Conservation (phyloP, 2,329 filamentous ascomycete genomes). For the Cadophora sp. region DNA sequence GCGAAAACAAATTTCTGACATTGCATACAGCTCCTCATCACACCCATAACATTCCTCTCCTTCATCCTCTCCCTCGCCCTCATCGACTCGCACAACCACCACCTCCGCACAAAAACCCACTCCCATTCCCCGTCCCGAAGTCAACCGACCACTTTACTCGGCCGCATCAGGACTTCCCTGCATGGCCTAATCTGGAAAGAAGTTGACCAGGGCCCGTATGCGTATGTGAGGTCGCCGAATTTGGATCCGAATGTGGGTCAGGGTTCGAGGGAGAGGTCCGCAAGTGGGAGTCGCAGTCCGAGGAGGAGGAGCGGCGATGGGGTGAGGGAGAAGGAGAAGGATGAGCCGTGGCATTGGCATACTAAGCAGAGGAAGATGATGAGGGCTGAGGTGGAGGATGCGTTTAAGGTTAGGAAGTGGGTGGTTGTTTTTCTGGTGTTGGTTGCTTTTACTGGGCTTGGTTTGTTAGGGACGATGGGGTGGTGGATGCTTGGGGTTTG, state of each 20-base stretch:
- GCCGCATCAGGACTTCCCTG: conserved; percentile 27
- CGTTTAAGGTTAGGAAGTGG: conserved; percentile 41
- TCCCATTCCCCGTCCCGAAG: conserved; percentile 9
- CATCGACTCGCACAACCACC: conserved; percentile 38
- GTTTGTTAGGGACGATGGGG: conserved; percentile 15
- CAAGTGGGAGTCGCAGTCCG: conserved; percentile 11
- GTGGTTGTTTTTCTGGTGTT: conserved; percentile 35
- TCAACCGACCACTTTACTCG: conserved; percentile 27
- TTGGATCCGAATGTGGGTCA: conserved; percentile 19
- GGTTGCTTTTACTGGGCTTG: conserved; percentile 15
- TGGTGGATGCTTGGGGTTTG: conserved; percentile 22
- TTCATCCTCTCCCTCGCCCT: conserved; percentile 45
- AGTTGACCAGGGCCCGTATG: conserved; percentile 33
- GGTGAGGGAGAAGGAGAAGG: conserved; percentile 18
- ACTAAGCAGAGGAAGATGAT: conserved; percentile 44
- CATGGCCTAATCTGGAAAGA: conserved; percentile 36
- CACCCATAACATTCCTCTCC: conserved; percentile 43
- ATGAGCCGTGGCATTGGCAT: conserved; percentile 44
- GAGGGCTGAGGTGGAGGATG: conserved; percentile 44
- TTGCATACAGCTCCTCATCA: conserved; percentile 38
- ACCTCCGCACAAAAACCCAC: conserved; percentile 31
- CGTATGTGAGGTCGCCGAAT: conserved; percentile 36
- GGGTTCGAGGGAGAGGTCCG: background rate
- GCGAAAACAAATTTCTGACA: background rate
- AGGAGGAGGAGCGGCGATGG: conserved; percentile 1